Base-by-base conservation (phyloP, 1,284 basidiomycete species). In the Coriolopsis trogii region DNA sequence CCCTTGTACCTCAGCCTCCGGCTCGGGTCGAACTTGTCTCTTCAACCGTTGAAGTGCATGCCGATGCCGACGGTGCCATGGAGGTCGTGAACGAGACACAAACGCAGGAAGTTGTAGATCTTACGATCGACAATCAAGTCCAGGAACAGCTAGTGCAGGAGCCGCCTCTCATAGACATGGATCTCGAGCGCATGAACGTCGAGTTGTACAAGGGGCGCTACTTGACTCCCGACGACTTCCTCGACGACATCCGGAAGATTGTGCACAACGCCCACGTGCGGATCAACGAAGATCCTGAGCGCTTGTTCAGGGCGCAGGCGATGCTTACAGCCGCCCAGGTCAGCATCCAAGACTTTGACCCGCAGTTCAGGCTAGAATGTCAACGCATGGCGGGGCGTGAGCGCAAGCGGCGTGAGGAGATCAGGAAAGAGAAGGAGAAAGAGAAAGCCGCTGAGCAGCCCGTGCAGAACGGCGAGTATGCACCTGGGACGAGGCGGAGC, bases 311-410 rank as follows among this genome's bases (percentile, higher is more conserved):
- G 60, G 91, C 97, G 0, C 87, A 93, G 56, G 90, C 94, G 46
- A 93, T 99, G 93, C 82, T 87, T 53, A 95, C 87, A 25, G 85
- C 93, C 39, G 83, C 93, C 0, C 81, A 92, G 65, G 86, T 98
- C 53, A 89, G 94, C 73, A 81, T 97, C 49, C 86, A 92, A 62
- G 88, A 91, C 62, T 95, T 98, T 66, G 97, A 99, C 67, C 80
- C 83, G 0, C 79, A 83, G 41, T 91, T 98, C 70, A 76, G 78
- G 36, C 64, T 87, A 25, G 95, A 98, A 67, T 98, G 95, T 68
- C 88, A 91, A 68, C 79, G 90, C 49, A 96, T 96, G 90, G 89
- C 91, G 8, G 80, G 73, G 41, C 77, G 96, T 28, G 90, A 95
- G 71, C 72, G 81, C 54, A 83, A 87, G 68, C 73, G 92, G 55